phyloP scores from a whole-genome alignment of 352 stramenopile species.

The Phytopythium litorale region DNA sequence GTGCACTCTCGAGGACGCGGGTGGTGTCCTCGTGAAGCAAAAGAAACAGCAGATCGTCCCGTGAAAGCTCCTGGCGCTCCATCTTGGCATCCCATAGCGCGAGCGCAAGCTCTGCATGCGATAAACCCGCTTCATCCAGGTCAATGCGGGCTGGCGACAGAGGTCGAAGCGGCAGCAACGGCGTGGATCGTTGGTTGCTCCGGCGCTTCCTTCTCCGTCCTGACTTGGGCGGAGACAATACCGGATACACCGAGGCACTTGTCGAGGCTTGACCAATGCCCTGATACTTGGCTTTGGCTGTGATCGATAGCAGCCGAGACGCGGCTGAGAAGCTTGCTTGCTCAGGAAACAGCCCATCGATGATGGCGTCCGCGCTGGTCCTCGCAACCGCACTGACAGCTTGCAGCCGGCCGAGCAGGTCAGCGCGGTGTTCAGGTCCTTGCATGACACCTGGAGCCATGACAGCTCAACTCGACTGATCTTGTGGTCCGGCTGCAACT shows the following conservation, averaged over 20 bases:
- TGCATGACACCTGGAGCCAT: not conserved
- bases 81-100: constrained; percentile 68
- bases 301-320: not conserved
- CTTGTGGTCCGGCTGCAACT: not conserved
- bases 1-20: constrained; percentile 35
- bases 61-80: constrained; percentile 20
- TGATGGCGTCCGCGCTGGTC: not conserved
- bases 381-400: not conserved
- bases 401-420: constrained; percentile 1
- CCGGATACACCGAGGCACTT: not conserved
- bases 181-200: not conserved
- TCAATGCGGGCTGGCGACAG: not conserved
- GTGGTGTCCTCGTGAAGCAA: constrained; percentile 34
- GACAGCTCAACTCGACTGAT: not conserved
- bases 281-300: not conserved
- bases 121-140: not conserved
- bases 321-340: constrained; percentile 1
- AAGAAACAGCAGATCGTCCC: constrained; percentile 44
- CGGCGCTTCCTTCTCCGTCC: not conserved
- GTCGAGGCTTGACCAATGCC: not conserved
- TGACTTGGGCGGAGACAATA: not conserved
- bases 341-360: not conserved
- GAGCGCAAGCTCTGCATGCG: constrained; percentile 12
- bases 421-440: not conserved
- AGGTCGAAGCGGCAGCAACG: not conserved